Conservation (phyloP, 345 rosid species). For the Salix viminalis region DNA sequence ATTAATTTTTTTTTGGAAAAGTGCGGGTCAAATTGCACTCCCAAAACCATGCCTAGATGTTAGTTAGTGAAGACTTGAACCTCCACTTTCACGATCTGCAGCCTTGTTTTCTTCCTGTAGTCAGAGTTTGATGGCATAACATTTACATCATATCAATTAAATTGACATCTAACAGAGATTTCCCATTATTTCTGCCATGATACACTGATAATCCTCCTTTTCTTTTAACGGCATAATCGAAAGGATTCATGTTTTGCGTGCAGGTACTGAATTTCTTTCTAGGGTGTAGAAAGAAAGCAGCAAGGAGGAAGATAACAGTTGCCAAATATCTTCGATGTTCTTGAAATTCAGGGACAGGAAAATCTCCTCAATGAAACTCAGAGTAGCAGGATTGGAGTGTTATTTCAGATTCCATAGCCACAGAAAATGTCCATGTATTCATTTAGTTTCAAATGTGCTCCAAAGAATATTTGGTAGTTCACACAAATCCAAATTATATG, state of each 20-base stretch:
- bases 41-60: no score
- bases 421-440: slow-evolving; percentile 17
- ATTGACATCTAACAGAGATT: not conserved
- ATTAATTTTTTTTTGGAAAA: no score
- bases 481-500: slow-evolving; percentile 7
- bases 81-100: not conserved
- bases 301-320: slow-evolving; percentile 1
- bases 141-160: not conserved
- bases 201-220: not conserved
- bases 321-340: slow-evolving; percentile 1
- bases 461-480: not conserved
- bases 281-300: not conserved
- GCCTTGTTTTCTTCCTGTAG: not conserved
- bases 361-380: not conserved
- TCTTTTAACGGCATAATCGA: not conserved
- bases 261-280: slow-evolving; percentile 18
- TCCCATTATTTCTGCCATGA: not conserved
- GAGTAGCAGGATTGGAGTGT: not conserved
- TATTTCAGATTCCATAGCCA: not conserved
- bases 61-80: no score
- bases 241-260: not conserved
- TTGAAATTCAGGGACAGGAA: slow-evolving; percentile 2
- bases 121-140: not conserved
- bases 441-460: not conserved
- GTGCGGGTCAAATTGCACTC: no score